Evolutionary conservation across 305 asterid species (phyloP).

Genomic region (Ilex paraguariensis): DNA sequence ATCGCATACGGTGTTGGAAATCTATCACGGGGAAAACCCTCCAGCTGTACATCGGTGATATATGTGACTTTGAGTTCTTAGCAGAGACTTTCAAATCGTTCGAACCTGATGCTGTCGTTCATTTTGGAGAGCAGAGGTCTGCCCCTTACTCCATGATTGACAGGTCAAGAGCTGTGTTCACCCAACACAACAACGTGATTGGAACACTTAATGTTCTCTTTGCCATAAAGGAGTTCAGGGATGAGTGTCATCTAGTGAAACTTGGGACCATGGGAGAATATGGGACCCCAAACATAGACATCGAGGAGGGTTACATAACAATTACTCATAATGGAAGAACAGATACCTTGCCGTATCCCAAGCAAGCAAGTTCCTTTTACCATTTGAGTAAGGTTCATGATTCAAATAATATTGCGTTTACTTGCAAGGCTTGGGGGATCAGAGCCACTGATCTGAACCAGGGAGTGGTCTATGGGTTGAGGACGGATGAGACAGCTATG

Average conservation of each 20-base stretch:
- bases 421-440: slow-evolving; percentile 95
- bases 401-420: slow-evolving; percentile 82
- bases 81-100: slow-evolving; percentile 69
- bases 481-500: slow-evolving; percentile 82
- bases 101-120: slow-evolving; percentile 80
- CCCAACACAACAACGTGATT: slow-evolving; percentile 84
- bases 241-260: slow-evolving; percentile 91
- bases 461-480: slow-evolving; percentile 90
- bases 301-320: slow-evolving; percentile 86
- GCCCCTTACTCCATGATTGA: slow-evolving; percentile 99
- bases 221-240: slow-evolving; percentile 86
- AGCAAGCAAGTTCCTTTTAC: slow-evolving; percentile 89
- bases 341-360: slow-evolving; percentile 88
- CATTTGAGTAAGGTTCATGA: slow-evolving; percentile 93
- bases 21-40: slow-evolving; percentile 71
- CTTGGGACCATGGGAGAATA: slow-evolving; percentile 99
- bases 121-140: slow-evolving; percentile 92
- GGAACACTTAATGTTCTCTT: slow-evolving; percentile 88
- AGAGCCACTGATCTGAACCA: slow-evolving; percentile 92
- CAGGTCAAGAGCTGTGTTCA: slow-evolving; percentile 79
- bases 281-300: slow-evolving; percentile 92
- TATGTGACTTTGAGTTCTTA: slow-evolving; percentile 88
- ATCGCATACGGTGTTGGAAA: slow-evolving; percentile 77
- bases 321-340: slow-evolving; percentile 87
- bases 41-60: slow-evolving; percentile 73